Evolutionary conservation across 192 early-diverging fungal species (phyloP), one percentile per base, ranked within the genome.

Genomic region (Backusella tarrabulga): DNA sequence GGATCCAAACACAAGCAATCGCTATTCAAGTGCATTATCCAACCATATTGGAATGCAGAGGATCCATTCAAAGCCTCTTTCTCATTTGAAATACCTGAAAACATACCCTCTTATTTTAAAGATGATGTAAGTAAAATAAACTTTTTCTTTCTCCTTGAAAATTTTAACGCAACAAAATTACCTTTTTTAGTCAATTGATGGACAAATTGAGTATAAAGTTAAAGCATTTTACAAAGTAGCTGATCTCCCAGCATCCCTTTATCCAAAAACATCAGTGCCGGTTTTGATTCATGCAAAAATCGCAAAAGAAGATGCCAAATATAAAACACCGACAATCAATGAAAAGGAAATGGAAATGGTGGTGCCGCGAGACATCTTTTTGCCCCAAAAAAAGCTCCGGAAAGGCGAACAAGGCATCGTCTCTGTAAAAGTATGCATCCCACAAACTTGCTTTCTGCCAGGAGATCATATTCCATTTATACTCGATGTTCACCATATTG

Each of bases 161-260:
- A 26, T 70, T 23, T 5, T 23, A 23, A 36, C 35, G 26, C 19
- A 41, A 72, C 71, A 46, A 52, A 72, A 42, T 23, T 14, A 17
- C 40, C 41, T 34, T 50, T 50, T 42, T 50, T 54, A 72, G 71
- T 19, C 42, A 34, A 52, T 72, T 35, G 71, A 34, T 32, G 71
- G 42, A 34, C 38, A 46, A 72, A 54, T 72, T 19, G 42, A 72
- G 29, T 72, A 72, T 34, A 72, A 72, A 32, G 17, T 72, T 38
- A 72, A 72, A 42, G 71, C 71, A 29, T 34, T 46, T 44, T 72
- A 72, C 5, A 29, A 72, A 54, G 32, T 72, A 19, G 14, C 41
- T 8, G 71, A 54, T 52, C 34, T 72, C 17, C 71, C 71, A 44
- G 21, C 40, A 32, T 52, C 71, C 1, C 42, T 72, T 29, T 72